phyloP scores from a whole-genome alignment of 2,329 filamentous ascomycete species.

The Gnomoniopsis smithogilvyi region DNA sequence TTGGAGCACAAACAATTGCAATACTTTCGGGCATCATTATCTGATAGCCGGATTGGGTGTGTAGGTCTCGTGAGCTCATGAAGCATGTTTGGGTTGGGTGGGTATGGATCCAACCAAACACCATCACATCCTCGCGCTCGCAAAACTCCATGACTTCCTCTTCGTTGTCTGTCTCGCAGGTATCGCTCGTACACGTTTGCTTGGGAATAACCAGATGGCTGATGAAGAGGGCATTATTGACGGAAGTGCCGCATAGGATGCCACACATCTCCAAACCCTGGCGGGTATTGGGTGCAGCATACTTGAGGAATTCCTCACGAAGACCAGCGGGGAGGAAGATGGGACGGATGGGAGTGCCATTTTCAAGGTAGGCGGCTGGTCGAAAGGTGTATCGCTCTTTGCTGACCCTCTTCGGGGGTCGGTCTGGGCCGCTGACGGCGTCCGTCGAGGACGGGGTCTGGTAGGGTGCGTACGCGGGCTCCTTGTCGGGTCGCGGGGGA shows the following conservation, averaged over 20 bases:
- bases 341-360: constrained; percentile 79
- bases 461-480: constrained; percentile 18
- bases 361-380: constrained; percentile 85
- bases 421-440: constrained; percentile 1
- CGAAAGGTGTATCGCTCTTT: constrained; percentile 72
- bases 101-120: constrained; percentile 97
- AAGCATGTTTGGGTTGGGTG: constrained; percentile 97
- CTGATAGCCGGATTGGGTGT: constrained; percentile 93
- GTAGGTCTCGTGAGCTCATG: constrained; percentile 90
- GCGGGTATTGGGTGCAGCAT: constrained; percentile 74
- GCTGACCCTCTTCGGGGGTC: constrained; percentile 35
- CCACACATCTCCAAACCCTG: constrained; percentile 91
- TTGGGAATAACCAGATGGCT: constrained; percentile 85
- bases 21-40: constrained; percentile 96
- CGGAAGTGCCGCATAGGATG: constrained; percentile 84
- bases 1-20: constrained; percentile 92
- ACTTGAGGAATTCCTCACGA: constrained; percentile 68
- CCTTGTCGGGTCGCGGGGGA: constrained; percentile 36
- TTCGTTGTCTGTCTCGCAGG: constrained; percentile 91
- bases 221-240: constrained; percentile 92
- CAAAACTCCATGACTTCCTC: constrained; percentile 84
- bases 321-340: constrained; percentile 80
- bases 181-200: constrained; percentile 85
- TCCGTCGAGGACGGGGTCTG: constrained; percentile 2
- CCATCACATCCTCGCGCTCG: constrained; percentile 75